phyloP scores from a whole-genome alignment of 2,329 filamentous ascomycete species.

The Talaromyces albobiverticillius region DNA sequence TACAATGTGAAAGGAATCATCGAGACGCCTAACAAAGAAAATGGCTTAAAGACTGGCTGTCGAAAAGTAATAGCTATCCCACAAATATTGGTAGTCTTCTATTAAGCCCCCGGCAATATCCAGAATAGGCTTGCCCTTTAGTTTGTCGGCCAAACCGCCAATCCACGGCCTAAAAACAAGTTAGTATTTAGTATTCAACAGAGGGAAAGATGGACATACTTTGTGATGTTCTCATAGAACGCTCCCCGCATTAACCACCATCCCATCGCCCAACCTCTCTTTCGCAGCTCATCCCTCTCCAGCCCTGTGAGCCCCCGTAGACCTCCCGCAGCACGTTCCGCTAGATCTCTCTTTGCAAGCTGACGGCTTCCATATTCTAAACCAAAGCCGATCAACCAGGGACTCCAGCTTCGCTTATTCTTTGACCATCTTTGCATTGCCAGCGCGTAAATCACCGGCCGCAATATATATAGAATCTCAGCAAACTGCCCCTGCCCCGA shows the following conservation, averaged over 20 bases:
- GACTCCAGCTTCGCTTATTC: constrained; percentile 79
- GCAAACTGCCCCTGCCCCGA: constrained; percentile 74
- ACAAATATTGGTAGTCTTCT: constrained; percentile 95
- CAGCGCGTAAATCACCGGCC: constrained; percentile 81
- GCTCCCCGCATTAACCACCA: constrained; percentile 98
- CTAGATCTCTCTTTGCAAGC: constrained; percentile 66
- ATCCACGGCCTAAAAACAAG: constrained; percentile 50
- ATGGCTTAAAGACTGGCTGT: constrained; percentile 57
- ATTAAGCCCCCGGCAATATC: constrained; percentile 80
- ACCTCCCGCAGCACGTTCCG: constrained; percentile 63
- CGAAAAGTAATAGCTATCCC: constrained; percentile 96
- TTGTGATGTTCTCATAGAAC: constrained; percentile 89
- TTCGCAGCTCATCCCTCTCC: constrained; percentile 84
- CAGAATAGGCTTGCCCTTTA: constrained; percentile 71
- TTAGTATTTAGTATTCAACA: background rate
- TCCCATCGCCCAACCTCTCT: constrained; percentile 82
- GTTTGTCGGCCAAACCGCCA: constrained; percentile 67
- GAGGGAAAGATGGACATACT: constrained; percentile 39
- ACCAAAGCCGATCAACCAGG: constrained; percentile 82
- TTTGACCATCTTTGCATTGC: constrained; percentile 71
- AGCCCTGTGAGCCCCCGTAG: constrained; percentile 75
- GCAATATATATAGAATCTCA: constrained; percentile 86
- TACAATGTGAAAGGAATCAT: too few species aligned
- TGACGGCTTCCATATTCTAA: constrained; percentile 90
- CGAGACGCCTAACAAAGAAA: too few species aligned